Evolutionary conservation across 768 basidiomycete genomes (phyloP).

Genomic region (Lentinula edodes): DNA sequence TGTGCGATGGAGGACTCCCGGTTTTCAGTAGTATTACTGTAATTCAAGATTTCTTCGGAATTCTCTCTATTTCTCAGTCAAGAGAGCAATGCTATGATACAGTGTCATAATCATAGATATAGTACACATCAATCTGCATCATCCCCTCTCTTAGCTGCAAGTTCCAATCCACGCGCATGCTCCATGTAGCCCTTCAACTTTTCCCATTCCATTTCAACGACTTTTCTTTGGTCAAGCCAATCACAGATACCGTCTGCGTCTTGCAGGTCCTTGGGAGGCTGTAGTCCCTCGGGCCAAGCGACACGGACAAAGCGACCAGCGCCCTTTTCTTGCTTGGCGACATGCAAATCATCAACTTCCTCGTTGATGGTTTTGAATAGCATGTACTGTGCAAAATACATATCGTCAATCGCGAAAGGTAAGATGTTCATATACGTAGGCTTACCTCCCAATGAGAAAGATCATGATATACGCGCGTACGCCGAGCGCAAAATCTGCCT

Average conservation of each 20-base stretch:
- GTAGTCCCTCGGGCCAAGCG: slow-evolving; percentile 44
- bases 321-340: slow-evolving; percentile 26
- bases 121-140: slow-evolving; percentile 25
- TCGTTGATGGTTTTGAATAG: slow-evolving; percentile 54
- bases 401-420: slow-evolving; percentile 1
- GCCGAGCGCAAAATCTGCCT: slow-evolving; percentile 74
- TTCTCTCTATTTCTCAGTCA: too few species aligned
- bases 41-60: too few species aligned
- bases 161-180: slow-evolving; percentile 58
- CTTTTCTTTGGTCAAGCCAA: slow-evolving; percentile 67
- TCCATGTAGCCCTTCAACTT: slow-evolving; percentile 73
- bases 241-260: slow-evolving; percentile 80
- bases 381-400: slow-evolving; percentile 40
- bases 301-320: slow-evolving; percentile 47
- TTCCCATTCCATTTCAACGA: slow-evolving; percentile 68
- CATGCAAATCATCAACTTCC: slow-evolving; percentile 54
- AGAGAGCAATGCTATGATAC: too few species aligned
- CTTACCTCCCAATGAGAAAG: slow-evolving; percentile 83
- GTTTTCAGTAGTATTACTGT: too few species aligned
- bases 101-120: too few species aligned
- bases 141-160: slow-evolving; percentile 36
- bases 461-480: slow-evolving; percentile 62
- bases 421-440: slow-evolving; percentile 9
- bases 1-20: too few species aligned
- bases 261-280: slow-evolving; percentile 60